These are phyloP conservation scores for Fusarium cyanostomum DNA, from an alignment of 2,329 filamentous ascomycete genomes.

Conservation along the genomic window DNA sequence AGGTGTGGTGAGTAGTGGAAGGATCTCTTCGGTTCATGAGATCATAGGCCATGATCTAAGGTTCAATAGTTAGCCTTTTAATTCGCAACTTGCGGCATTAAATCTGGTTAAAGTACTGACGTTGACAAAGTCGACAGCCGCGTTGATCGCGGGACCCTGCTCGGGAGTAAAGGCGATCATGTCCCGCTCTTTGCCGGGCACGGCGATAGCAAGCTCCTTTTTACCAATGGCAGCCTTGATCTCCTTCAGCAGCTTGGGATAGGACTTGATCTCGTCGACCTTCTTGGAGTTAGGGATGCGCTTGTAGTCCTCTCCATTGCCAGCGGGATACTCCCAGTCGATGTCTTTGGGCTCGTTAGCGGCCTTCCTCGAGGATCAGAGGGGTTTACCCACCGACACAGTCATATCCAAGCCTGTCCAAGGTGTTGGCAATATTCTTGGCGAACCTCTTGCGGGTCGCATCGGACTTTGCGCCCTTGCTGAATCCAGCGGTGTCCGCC, in stretches of 20 bases:
- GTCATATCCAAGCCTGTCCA: slow-evolving; percentile 66
- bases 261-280: slow-evolving; percentile 67
- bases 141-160: slow-evolving; percentile 67
- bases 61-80: neutral
- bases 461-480: slow-evolving; percentile 57
- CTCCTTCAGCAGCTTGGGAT: slow-evolving; percentile 67
- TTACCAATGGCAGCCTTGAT: slow-evolving; percentile 67
- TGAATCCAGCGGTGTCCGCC: slow-evolving; percentile 69
- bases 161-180: slow-evolving; percentile 73
- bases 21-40: slow-evolving; percentile 77
- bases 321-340: slow-evolving; percentile 72
- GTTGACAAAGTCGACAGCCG: slow-evolving; percentile 72
- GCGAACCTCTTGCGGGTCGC: slow-evolving; percentile 62
- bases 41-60: slow-evolving; percentile 74
- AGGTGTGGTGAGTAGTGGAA: slow-evolving; percentile 71
- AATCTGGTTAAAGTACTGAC: slow-evolving; percentile 26
- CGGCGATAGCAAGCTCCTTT: slow-evolving; percentile 73
- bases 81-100: fast-evolving
- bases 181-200: slow-evolving; percentile 69
- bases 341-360: slow-evolving; percentile 57
- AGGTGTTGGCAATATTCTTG: slow-evolving; percentile 63
- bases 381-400: slow-evolving; percentile 59
- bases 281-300: slow-evolving; percentile 67
- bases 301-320: slow-evolving; percentile 77
- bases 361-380: neutral